phyloP scores from a whole-genome alignment of 495 filamentous ascomycete genomes.

The Oidiodendron maius region DNA sequence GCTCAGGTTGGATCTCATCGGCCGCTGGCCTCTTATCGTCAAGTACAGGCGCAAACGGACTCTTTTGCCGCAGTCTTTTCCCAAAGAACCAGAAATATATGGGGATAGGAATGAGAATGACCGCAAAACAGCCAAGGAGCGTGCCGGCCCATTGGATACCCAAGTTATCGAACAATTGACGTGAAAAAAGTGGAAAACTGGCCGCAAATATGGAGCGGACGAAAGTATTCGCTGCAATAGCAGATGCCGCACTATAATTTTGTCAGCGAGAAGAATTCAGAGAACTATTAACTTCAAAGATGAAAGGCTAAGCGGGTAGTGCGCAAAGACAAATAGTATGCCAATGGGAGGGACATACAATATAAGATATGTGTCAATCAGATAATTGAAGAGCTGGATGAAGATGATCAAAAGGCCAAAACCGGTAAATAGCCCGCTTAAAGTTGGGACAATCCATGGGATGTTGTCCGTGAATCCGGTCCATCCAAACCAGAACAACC shows the following conservation, averaged over 20 bases:
- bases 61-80: conserved; percentile 40
- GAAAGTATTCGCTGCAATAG: conserved; percentile 83
- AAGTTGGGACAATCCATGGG: conserved; percentile 5
- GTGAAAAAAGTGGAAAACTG: conserved; percentile 39
- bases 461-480: conserved; percentile 23
- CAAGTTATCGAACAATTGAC: conserved; percentile 44
- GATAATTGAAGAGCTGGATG: conserved; percentile 43
- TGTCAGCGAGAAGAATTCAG: too few relatives aligned
- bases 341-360: too few relatives aligned
- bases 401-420: conserved; percentile 18
- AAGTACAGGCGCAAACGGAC: conserved; percentile 33
- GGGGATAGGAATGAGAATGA: conserved; percentile 37
- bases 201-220: conserved; percentile 69
- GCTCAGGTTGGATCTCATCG: too few relatives aligned
- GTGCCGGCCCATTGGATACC: conserved; percentile 44
- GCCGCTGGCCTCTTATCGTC: too few relatives aligned
- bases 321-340: too few relatives aligned
- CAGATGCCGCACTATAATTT: conserved; percentile 84
- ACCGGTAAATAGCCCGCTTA: conserved; percentile 38
- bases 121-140: conserved; percentile 36
- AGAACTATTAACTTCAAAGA: too few relatives aligned
- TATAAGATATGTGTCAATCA: conserved; percentile 83
- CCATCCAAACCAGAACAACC: conserved; percentile 44
- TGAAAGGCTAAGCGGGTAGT: too few relatives aligned
- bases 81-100: conserved; percentile 34